Conservation (phyloP, 768 basidiomycete species). For the Phaeotremella skinneri region DNA sequence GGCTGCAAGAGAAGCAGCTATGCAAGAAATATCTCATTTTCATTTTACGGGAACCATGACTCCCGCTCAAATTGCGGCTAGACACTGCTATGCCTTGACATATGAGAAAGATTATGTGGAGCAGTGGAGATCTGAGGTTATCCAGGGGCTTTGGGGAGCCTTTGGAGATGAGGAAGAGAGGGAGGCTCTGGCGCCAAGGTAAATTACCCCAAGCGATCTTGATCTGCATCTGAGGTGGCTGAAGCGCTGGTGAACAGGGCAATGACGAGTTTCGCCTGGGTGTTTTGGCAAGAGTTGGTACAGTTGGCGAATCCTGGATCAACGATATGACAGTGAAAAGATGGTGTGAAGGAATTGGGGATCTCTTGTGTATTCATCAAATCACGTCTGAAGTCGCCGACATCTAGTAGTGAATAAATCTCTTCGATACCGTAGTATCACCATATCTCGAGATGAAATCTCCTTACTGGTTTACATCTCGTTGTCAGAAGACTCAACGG, state of each 20-base stretch:
- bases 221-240: not conserved
- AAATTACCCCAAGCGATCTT: conserved; percentile 10
- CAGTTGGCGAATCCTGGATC: conserved; percentile 32
- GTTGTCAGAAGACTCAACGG: too few species aligned
- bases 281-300: conserved; percentile 42
- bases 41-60: conserved; percentile 26
- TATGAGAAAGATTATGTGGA: conserved; percentile 38
- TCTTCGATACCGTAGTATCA: too few species aligned
- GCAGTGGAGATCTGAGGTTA: conserved; percentile 25
- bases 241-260: conserved; percentile 26
- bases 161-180: conserved; percentile 17
- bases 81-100: conserved; percentile 49
- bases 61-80: conserved; percentile 34
- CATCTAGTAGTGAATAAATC: too few species aligned
- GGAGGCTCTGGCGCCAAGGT: conserved; percentile 33
- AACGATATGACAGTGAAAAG: too few species aligned
- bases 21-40: conserved; percentile 20
- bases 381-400: too few species aligned
- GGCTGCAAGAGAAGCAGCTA: conserved; percentile 24
- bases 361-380: too few species aligned
- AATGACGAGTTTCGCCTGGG: conserved; percentile 47
- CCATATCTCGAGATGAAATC: too few species aligned
- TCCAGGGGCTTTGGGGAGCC: conserved; percentile 19
- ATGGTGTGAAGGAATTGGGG: too few species aligned
- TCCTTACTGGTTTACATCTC: too few species aligned